Evolutionary conservation across 805 yeast species (phyloP), one percentile per base, ranked within the genome.

Genomic region (Helenozyma baotianmanensis): DNA sequence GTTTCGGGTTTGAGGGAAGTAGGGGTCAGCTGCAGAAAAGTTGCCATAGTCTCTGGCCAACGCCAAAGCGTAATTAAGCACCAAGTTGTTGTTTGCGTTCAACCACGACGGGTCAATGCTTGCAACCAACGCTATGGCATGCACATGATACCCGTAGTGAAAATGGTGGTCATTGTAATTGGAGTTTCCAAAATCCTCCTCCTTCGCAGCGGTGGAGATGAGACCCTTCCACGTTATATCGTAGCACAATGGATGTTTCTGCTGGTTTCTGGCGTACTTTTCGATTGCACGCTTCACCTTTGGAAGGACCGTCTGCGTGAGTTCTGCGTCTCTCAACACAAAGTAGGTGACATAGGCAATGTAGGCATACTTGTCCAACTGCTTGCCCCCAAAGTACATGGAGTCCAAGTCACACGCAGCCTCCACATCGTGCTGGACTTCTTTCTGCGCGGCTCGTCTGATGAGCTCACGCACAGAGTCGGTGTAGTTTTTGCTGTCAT

Each of bases 321-420:
- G 58, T 1, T 50, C 54, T 0, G 58, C 51, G 51, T 89, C 82
- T 13, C 74, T 54, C 27, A 90, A 56, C 13, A 90, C 69, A 40
- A 69, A 78, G 34, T 82, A 78, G 23, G 81, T 77, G 9, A 80
- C 85, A 42, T 82, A 82, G 10, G 87, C 67, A 32, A 92, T 72
- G 69, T 83, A 82, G 0, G 97, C 96, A 59, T 84, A 92, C 60
- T 89, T 92, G 45, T 88, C 96, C 30, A 89, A 63, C 17, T 78
- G 70, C 55, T 92, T 90, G 9, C 97, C 98, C 2, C 95, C 74
- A 14, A 85, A 78, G 60, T 90, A 90, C 84, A 89, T 89, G 1
- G 96, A 86, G 41, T 86, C 86, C 9, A 80, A 63, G 48, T 82
- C 63, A n/a, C 82, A 71, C 56, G 70, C 73, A 12, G 68, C 71